A percentile compares a stretch with the other conserved stretches of the same genome.
Evolutionary conservation across 2,329 filamentous ascomycete species (phyloP).

Genomic region (Calonectria crousiana): DNA sequence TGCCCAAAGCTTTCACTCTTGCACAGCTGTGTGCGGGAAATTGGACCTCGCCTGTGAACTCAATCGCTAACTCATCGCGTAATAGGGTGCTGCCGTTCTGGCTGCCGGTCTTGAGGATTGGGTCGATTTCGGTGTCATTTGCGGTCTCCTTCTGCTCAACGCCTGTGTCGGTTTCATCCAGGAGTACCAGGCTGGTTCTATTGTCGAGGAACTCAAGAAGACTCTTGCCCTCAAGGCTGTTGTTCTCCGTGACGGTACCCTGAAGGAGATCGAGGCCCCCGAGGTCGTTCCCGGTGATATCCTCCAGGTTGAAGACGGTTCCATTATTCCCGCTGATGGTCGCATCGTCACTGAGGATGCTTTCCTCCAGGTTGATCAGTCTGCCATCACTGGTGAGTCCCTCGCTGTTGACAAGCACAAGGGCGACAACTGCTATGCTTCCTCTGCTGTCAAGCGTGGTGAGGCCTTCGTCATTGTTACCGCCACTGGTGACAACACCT

Average conservation of each 20-base stretch:
- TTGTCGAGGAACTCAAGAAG: slow-evolving; percentile 92
- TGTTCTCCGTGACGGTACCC: slow-evolving; percentile 81
- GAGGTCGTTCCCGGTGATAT: slow-evolving; percentile 93
- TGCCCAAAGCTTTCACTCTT: slow-evolving; percentile 9
- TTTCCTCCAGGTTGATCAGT: slow-evolving; percentile 92
- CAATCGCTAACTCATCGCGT: slow-evolving; percentile 42
- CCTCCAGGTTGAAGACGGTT: slow-evolving; percentile 89
- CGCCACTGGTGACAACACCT: slow-evolving; percentile 89
- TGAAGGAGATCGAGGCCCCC: slow-evolving; percentile 83
- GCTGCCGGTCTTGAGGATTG: slow-evolving; percentile 88
- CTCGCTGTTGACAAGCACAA: slow-evolving; percentile 91
- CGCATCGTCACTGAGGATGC: slow-evolving; percentile 86
- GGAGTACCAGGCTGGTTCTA: slow-evolving; percentile 90
- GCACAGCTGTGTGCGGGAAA: slow-evolving; percentile 21
- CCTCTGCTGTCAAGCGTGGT: slow-evolving; percentile 91
- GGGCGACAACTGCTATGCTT: slow-evolving; percentile 84
- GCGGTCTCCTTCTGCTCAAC: slow-evolving; percentile 85
- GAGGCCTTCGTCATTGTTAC: slow-evolving; percentile 87
- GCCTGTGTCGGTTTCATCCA: slow-evolving; percentile 88
- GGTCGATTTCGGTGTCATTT: slow-evolving; percentile 95
- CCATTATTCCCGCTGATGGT: slow-evolving; percentile 90
- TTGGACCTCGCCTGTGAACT: slow-evolving; percentile 11
- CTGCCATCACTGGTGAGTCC: slow-evolving; percentile 91
- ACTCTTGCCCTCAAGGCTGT: slow-evolving; percentile 89
- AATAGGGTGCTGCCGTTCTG: slow-evolving; percentile 78